Evolutionary conservation across 352 stramenopile genomes (phyloP), one percentile per base, ranked within the genome.

Genomic region (Phytophthora vignae): DNA sequence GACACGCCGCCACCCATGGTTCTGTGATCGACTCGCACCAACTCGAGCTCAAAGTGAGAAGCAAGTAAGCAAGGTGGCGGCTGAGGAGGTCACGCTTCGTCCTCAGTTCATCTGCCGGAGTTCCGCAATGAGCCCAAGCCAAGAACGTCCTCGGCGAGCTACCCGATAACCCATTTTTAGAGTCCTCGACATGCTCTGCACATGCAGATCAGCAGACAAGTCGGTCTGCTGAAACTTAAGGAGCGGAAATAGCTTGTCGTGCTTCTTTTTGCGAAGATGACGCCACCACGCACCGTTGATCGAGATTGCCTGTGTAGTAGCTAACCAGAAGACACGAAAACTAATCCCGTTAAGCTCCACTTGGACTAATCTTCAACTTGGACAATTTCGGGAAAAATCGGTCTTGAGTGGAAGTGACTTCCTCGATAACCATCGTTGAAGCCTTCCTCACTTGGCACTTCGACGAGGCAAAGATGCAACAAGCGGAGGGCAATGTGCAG

Each of bases 1-100:
- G 72, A 85, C 21, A 82, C 62, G 10, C 80, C 80, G 44, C 78
- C 80, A 36, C 80, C 80, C 80, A 88, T 88, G 27, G 6, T 76
- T 53, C 36, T 66, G 52, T 19, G 33, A 27, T 50, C 40, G 59
- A 56, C 48, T 50, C 27, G 3, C 25, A 40, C 53, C 53, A 60
- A 67, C 50, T 60, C 25, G 40, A 75, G 57, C 31, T 67, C 49
- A 36, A 67, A 33, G 14, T 60, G 31, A 44, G 7, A 69, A 21
- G 17, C 40, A 48, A 44, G 10, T 21, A 55, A 55, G 21, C 22
- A 62, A 19, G 29, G 56, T 59, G 59, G 29, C 15, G 60, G 10
- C 25, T 64, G 29, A 60, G 46, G 14, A 56, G 17, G 33, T 67
- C 17, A 21, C 69, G 19, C 3, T 17, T 74, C 21, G 55, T 71